Conservation (phyloP, 257 asterid species). For the Scutellaria barbata region DNA sequence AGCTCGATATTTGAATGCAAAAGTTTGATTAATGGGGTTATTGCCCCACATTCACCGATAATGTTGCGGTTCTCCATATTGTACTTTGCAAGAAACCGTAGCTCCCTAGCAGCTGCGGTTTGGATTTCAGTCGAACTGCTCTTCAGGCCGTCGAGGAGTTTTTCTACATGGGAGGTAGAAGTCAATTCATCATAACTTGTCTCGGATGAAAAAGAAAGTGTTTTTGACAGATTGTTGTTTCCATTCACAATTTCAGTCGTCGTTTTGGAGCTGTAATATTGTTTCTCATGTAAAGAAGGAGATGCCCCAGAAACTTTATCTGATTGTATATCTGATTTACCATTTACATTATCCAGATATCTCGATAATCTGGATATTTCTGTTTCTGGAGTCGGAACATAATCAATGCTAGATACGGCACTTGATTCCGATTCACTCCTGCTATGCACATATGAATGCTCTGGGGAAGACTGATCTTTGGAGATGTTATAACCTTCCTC, state of each 20-base stretch:
- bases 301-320: constrained; percentile 16
- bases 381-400: constrained; percentile 50
- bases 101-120: constrained; percentile 73
- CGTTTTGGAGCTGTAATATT: constrained; percentile 52
- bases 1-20: constrained; percentile 58
- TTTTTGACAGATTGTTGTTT: constrained; percentile 47
- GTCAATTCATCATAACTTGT: constrained; percentile 54
- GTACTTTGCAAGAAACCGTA: constrained; percentile 78
- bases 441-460: constrained; percentile 85
- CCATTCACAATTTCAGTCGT: constrained; percentile 53
- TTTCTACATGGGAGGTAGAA: constrained; percentile 63
- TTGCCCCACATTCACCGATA: constrained; percentile 81
- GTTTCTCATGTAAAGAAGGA: constrained; percentile 47
- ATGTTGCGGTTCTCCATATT: constrained; percentile 76
- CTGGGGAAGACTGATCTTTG: constrained; percentile 60
- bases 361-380: constrained; percentile 55
- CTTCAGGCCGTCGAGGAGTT: constrained; percentile 60
- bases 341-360: constrained; percentile 51
- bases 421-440: constrained; percentile 89
- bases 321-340: constrained; percentile 43
- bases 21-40: constrained; percentile 70
- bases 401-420: constrained; percentile 84
- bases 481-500: constrained; percentile 45
- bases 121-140: constrained; percentile 62
- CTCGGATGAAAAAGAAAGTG: constrained; percentile 54